phyloP scores from a whole-genome alignment of 331 rosid species.

The Rosa hybrid region DNA sequence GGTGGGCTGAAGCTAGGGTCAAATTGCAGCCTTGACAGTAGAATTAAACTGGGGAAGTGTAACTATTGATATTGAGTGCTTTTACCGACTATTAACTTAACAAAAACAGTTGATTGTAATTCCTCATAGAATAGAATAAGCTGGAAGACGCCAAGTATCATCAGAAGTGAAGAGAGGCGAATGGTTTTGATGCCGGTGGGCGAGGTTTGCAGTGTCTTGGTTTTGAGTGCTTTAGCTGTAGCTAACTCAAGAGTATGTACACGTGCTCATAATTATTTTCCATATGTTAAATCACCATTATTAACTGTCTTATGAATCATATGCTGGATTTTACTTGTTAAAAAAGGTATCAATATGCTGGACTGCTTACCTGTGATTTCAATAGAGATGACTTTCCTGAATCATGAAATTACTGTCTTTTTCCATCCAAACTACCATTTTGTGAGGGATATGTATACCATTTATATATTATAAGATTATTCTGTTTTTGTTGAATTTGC shows the following conservation, averaged over 20 bases:
- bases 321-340: background rate
- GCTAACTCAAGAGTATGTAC: background rate
- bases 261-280: background rate
- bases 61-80: background rate
- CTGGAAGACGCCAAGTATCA: background rate
- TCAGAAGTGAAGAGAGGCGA: background rate
- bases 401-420: background rate
- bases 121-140: background rate
- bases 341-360: background rate
- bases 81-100: background rate
- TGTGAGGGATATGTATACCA: background rate
- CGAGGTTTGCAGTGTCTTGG: background rate
- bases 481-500: constrained; percentile 23
- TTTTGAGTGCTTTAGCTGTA: background rate
- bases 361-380: background rate
- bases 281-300: background rate
- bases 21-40: background rate
- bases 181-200: background rate
- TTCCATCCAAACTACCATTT: background rate
- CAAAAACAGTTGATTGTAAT: background rate
- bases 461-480: background rate
- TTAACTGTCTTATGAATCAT: background rate
- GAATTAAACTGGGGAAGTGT: background rate
- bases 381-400: background rate
- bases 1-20: constrained; percentile 1